Percentiles rank a stretch among this genome's conserved stretches.
Evolutionary conservation across 2,329 filamentous ascomycete species (phyloP).

Genomic region (Chalaropsis ovoidea): DNA sequence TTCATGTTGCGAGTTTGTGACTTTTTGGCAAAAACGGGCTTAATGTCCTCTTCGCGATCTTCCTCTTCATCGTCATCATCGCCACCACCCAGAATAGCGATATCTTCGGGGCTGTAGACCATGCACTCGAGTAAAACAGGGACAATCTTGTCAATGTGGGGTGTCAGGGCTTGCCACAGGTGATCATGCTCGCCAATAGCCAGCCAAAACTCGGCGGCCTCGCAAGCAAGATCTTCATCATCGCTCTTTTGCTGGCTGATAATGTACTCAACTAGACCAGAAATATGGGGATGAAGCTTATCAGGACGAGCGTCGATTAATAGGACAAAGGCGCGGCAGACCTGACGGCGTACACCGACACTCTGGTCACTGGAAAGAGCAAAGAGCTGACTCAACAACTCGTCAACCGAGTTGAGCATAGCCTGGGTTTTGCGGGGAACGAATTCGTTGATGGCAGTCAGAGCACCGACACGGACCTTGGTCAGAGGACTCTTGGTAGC

Average conservation of each 20-base stretch:
- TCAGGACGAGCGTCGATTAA: slow-evolving; percentile 84
- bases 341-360: slow-evolving; percentile 77
- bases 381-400: slow-evolving; percentile 74
- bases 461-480: slow-evolving; percentile 68
- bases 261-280: slow-evolving; percentile 85
- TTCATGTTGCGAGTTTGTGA: slow-evolving; percentile 43
- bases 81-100: slow-evolving; percentile 70
- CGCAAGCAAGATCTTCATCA: slow-evolving; percentile 81
- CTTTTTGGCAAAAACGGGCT: slow-evolving; percentile 77
- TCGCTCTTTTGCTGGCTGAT: slow-evolving; percentile 78
- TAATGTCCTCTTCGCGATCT: slow-evolving; percentile 82
- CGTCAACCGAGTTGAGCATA: slow-evolving; percentile 68
- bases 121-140: slow-evolving; percentile 87
- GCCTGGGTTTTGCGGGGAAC: slow-evolving; percentile 75
- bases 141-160: slow-evolving; percentile 73
- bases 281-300: slow-evolving; percentile 79
- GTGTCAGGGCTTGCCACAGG: slow-evolving; percentile 63
- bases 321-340: slow-evolving; percentile 86
- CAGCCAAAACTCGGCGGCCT: slow-evolving; percentile 96
- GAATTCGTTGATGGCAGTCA: slow-evolving; percentile 85
- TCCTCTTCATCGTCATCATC: slow-evolving; percentile 86
- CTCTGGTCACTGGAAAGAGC: slow-evolving; percentile 64
- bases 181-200: slow-evolving; percentile 80
- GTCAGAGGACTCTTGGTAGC: slow-evolving; percentile 68
- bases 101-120: slow-evolving; percentile 93